Conservation (phyloP, 2,329 filamentous ascomycete genomes). For the Capronia americana region DNA sequence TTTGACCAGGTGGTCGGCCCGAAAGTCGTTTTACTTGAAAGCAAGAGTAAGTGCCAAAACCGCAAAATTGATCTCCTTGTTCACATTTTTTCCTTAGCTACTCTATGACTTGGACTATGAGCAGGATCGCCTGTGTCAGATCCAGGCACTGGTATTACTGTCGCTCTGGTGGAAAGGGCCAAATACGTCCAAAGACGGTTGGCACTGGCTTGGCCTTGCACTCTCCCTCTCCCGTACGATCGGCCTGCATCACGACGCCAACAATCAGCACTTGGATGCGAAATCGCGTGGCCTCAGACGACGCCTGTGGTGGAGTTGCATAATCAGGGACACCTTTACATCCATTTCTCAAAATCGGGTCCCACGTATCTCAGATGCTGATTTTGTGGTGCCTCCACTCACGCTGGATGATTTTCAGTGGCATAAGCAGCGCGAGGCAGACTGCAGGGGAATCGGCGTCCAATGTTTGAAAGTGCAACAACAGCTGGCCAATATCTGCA, state of each 20-base stretch:
- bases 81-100: constrained; percentile 51
- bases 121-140: constrained; percentile 81
- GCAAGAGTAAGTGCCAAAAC: not conserved
- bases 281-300: constrained; percentile 2
- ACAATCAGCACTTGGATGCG: not conserved
- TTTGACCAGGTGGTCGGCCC: constrained; percentile 74
- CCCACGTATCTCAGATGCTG: constrained; percentile 88
- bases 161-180: constrained; percentile 97
- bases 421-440: not conserved
- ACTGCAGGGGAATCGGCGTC: not conserved
- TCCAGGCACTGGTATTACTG: constrained; percentile 89
- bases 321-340: constrained; percentile 16
- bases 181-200: constrained; percentile 95
- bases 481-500: not conserved
- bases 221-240: constrained; percentile 92
- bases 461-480: not conserved
- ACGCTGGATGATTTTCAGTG: constrained; percentile 83
- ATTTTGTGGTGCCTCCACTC: constrained; percentile 92
- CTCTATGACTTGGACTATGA: constrained; percentile 96
- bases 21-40: constrained; percentile 5
- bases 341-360: constrained; percentile 59
- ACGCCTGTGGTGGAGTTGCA: constrained; percentile 25
- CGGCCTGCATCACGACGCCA: constrained; percentile 52
- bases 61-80: too few species aligned
- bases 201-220: constrained; percentile 96